phyloP scores from a whole-genome alignment of 2,329 filamentous ascomycete genomes.

The Aspergillus versicolor region DNA sequence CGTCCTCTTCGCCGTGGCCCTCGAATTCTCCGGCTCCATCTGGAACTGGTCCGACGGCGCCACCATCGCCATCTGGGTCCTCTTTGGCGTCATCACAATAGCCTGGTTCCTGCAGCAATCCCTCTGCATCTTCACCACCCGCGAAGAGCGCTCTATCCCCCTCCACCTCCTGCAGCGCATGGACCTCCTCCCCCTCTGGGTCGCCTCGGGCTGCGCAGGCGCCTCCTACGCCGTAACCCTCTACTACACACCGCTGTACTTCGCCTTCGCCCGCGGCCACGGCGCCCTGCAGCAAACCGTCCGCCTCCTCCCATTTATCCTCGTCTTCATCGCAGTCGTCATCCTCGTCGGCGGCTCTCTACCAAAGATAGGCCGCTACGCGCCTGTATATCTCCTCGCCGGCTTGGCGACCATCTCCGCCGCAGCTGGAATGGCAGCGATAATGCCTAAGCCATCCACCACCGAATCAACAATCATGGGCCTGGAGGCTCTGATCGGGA shows the following conservation, averaged over 20 bases:
- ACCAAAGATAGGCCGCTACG: conserved; percentile 22
- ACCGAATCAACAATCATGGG: conserved; percentile 8
- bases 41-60: conserved; percentile 49
- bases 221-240: conserved; percentile 38
- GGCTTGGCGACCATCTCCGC: conserved; percentile 7
- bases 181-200: conserved; percentile 45
- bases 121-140: conserved; percentile 45
- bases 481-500: conserved; percentile 12
- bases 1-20: conserved; percentile 45
- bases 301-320: conserved; percentile 33
- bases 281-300: conserved; percentile 29
- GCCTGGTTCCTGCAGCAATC: conserved; percentile 50
- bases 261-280: conserved; percentile 52
- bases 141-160: conserved; percentile 49
- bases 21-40: conserved; percentile 52
- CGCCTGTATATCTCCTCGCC: conserved; percentile 26
- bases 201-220: conserved; percentile 38
- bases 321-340: conserved; percentile 22
- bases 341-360: conserved; percentile 20
- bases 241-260: conserved; percentile 58
- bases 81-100: conserved; percentile 47
- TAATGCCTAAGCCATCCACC: conserved; percentile 26
- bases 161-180: conserved; percentile 44
- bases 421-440: conserved; percentile 2
- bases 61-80: conserved; percentile 14